A percentile compares a stretch with the other conserved stretches of the same genome.
These are phyloP conservation scores for Quercus alba DNA, from an alignment of 306 rosid species.

Conservation along the genomic window DNA sequence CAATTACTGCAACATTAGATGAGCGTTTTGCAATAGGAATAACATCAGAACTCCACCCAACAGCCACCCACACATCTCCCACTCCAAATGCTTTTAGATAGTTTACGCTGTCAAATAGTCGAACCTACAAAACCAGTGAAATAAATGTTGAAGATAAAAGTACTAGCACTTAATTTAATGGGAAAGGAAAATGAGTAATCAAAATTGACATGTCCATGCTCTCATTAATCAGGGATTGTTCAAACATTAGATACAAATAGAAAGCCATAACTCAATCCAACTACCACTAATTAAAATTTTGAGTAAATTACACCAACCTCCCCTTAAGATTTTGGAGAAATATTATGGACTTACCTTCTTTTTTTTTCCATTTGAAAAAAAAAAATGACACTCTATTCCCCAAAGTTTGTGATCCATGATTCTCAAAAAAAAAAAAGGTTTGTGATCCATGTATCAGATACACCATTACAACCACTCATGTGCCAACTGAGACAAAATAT, in stretches of 20 bases:
- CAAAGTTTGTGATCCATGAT: no score
- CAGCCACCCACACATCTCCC: conserved; percentile 95
- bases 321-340: no score
- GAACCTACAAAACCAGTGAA: conserved; percentile 54
- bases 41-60: conserved; percentile 94
- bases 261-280: neutral
- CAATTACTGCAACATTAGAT: conserved; percentile 80
- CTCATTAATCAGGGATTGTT: neutral
- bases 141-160: neutral
- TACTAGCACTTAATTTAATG: neutral
- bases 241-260: neutral
- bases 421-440: no score
- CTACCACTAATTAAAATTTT: neutral
- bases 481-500: no score
- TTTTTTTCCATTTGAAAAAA: no score
- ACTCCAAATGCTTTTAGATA: conserved; percentile 88
- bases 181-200: neutral
- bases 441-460: no score
- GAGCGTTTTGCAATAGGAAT: conserved; percentile 81
- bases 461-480: no score
- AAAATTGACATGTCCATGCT: neutral
- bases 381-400: no score
- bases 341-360: no score
- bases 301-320: no score
- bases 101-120: conserved; percentile 66